A percentile compares a stretch with the other conserved stretches of the same genome.
Conservation (phyloP, 2,329 filamentous ascomycete genomes). For the Exutisphaerella laricina region DNA sequence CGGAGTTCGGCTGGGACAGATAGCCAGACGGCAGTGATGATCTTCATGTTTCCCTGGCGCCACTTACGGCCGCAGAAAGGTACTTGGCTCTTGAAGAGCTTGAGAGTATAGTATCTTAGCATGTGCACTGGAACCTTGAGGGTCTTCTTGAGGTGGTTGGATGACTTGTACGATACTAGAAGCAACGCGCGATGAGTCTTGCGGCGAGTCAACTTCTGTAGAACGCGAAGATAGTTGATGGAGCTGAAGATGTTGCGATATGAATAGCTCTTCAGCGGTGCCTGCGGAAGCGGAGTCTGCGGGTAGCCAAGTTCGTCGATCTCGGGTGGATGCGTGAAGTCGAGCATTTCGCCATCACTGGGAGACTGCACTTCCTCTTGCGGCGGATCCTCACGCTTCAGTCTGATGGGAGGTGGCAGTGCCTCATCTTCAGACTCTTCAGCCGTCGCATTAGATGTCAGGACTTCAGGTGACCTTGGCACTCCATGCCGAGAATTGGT, state of each 20-base stretch:
- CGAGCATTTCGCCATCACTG: constrained; percentile 23
- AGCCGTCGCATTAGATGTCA: constrained; percentile 29
- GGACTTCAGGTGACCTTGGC: constrained; percentile 12
- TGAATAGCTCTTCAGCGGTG: constrained; percentile 83
- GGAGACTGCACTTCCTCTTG: constrained; percentile 36
- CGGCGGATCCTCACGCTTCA: constrained; percentile 43
- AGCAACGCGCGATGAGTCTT: constrained; percentile 93
- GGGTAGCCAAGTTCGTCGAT: constrained; percentile 88
- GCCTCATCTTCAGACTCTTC: constrained; percentile 60
- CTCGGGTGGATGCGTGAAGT: constrained; percentile 43
- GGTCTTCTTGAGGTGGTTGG: constrained; percentile 83
- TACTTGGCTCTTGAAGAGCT: constrained; percentile 97
- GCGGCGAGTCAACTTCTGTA: constrained; percentile 95
- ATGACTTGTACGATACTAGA: constrained; percentile 92
- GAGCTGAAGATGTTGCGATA: constrained; percentile 92
- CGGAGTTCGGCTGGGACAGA: constrained; percentile 87
- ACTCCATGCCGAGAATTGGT: constrained; percentile 57
- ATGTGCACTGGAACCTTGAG: constrained; percentile 85
- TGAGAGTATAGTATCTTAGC: constrained; percentile 87
- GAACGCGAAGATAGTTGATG: constrained; percentile 90
- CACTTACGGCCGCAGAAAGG: constrained; percentile 98
- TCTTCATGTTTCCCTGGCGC: constrained; percentile 96
- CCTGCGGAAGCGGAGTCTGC: constrained; percentile 60
- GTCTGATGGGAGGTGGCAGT: constrained; percentile 72
- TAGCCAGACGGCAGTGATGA: constrained; percentile 94